phyloP scores from a whole-genome alignment of 176 grass and related monocot species.

The Carex littledalei region DNA sequence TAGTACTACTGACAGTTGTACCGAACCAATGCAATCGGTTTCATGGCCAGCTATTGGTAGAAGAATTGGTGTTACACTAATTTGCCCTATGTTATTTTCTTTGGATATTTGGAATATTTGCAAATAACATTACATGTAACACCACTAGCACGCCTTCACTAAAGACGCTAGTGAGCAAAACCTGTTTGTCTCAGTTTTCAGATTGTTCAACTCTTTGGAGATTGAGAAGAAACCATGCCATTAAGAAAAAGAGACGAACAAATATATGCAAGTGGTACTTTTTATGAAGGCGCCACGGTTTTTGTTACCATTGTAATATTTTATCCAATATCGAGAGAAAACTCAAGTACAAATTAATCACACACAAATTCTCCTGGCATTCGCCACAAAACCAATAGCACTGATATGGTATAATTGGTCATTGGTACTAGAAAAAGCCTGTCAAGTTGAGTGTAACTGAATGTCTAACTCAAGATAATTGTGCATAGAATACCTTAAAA shows the following conservation, averaged over 20 bases:
- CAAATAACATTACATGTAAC: neutral
- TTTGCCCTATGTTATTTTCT: neutral
- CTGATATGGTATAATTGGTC: neutral
- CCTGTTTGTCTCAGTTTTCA: neutral
- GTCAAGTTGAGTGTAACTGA: neutral
- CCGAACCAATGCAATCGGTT: neutral
- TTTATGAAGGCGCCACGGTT: neutral
- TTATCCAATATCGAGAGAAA: neutral
- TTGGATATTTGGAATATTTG: neutral
- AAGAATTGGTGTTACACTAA: neutral
- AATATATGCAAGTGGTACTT: neutral
- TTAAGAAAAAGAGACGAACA: neutral
- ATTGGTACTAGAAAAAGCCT: neutral
- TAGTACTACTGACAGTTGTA: neutral
- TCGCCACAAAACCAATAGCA: neutral
- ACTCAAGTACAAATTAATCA: neutral
- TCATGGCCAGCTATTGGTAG: neutral
- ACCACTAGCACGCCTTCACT: neutral
- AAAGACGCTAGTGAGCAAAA: neutral
- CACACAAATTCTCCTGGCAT: neutral
- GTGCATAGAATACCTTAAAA: too few relatives aligned
- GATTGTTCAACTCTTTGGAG: too few relatives aligned
- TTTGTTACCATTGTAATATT: neutral
- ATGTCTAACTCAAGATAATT: neutral
- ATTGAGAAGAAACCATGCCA: too few relatives aligned